These are phyloP conservation scores for Daedalea quercina DNA, from an alignment of 768 basidiomycete genomes.

Conservation along the genomic window DNA sequence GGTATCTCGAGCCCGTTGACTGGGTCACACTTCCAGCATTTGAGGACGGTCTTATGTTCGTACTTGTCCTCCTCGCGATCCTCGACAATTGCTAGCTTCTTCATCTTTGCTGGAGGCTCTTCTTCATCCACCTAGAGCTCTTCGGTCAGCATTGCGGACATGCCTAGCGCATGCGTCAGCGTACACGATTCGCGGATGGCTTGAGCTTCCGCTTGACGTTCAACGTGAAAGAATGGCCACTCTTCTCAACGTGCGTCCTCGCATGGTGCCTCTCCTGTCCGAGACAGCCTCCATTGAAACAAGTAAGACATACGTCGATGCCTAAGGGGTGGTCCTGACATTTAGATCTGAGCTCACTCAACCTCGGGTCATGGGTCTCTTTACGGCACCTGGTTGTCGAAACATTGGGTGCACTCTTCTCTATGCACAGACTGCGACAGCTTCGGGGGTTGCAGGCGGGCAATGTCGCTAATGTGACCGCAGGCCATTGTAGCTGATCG, in stretches of 20 bases:
- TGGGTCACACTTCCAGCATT: slow-evolving; percentile 72
- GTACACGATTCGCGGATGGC: slow-evolving; percentile 55
- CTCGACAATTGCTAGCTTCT: slow-evolving; percentile 80
- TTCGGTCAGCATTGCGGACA: background rate
- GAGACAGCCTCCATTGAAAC: slow-evolving; percentile 93
- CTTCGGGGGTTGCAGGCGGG: slow-evolving; percentile 46
- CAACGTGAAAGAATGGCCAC: slow-evolving; percentile 68
- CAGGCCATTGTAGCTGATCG: slow-evolving; percentile 28
- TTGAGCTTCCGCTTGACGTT: slow-evolving; percentile 75
- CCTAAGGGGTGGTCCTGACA: slow-evolving; percentile 68
- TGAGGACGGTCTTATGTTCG: slow-evolving; percentile 54
- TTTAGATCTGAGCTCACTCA: background rate
- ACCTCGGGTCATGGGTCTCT: background rate
- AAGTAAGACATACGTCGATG: slow-evolving; percentile 82
- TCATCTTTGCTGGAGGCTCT: slow-evolving; percentile 86
- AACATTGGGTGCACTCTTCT: slow-evolving; percentile 97
- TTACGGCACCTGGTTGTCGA: slow-evolving; percentile 77
- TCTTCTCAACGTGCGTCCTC: slow-evolving; percentile 60
- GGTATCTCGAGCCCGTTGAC: slow-evolving; percentile 39
- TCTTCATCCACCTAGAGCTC: slow-evolving; percentile 52
- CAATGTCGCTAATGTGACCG: slow-evolving; percentile 45
- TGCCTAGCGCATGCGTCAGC: slow-evolving; percentile 23
- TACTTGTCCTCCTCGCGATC: slow-evolving; percentile 90
- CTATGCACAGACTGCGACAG: slow-evolving; percentile 72
- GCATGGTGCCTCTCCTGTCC: slow-evolving; percentile 62